phyloP scores from a whole-genome alignment of 768 basidiomycete genomes.

The Xerocomellus dryophilus region DNA sequence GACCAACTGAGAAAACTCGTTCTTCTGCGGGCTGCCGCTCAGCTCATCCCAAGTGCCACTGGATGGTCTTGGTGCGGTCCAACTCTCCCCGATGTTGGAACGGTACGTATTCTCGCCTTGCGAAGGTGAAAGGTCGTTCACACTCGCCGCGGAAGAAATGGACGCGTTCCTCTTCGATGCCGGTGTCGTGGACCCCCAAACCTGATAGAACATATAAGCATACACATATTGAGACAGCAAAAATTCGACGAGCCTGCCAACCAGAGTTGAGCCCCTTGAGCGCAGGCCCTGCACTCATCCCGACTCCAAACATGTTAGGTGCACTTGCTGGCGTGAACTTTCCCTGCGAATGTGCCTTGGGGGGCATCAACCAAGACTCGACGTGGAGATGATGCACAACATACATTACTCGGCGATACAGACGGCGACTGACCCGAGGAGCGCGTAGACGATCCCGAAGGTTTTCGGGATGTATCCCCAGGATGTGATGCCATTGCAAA shows the following conservation, averaged over 20 bases:
- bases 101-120: conserved; percentile 49
- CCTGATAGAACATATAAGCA: conserved; percentile 36
- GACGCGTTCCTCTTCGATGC: conserved; percentile 58
- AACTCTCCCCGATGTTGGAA: conserved; percentile 46
- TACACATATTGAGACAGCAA: conserved; percentile 6
- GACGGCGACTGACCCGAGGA: conserved; percentile 63
- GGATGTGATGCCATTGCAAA: conserved; percentile 33
- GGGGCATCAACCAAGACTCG: conserved; percentile 8
- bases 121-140: conserved; percentile 45
- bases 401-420: conserved; percentile 56
- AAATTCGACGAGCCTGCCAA: conserved; percentile 56
- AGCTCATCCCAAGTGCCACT: conserved; percentile 63
- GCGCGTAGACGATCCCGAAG: conserved; percentile 66
- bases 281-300: conserved; percentile 44
- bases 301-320: conserved; percentile 51
- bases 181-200: conserved; percentile 54
- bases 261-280: conserved; percentile 57
- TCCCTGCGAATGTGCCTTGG: conserved; percentile 42
- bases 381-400: conserved; percentile 15
- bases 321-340: conserved; percentile 43
- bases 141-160: conserved; percentile 55
- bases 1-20: conserved; percentile 50
- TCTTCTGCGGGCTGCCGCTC: conserved; percentile 46
- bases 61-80: conserved; percentile 48
- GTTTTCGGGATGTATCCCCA: conserved; percentile 56